Percentiles rank a stretch among this genome's conserved stretches.
Evolutionary conservation across 495 filamentous ascomycete species (phyloP).

Genomic region (Tetracladium setigerum): DNA sequence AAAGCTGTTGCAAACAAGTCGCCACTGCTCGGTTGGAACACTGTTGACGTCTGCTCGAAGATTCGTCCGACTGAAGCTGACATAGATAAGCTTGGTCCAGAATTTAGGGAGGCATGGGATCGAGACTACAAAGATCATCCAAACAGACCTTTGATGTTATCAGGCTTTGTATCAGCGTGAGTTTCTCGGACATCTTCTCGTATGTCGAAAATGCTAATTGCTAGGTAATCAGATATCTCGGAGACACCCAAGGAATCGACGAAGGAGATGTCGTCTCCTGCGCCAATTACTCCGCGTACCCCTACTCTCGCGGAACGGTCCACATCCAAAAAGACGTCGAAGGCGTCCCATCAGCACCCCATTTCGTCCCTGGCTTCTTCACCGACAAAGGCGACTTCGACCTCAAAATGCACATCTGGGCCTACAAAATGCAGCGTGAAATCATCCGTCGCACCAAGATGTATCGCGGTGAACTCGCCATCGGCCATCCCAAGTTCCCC

Average conservation of each 20-base stretch:
- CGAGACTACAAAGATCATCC: slow-evolving; percentile 30
- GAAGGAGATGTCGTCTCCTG: too few species aligned
- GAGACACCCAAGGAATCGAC: too few species aligned
- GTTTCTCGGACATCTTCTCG: too few species aligned
- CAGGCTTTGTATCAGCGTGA: background rate
- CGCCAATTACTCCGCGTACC: slow-evolving; percentile 29
- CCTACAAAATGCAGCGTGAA: slow-evolving; percentile 45
- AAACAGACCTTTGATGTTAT: slow-evolving; percentile 28
- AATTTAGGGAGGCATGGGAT: slow-evolving; percentile 32
- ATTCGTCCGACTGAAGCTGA: slow-evolving; percentile 31
- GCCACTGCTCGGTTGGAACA: slow-evolving; percentile 9
- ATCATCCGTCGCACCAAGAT: slow-evolving; percentile 41
- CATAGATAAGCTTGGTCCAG: slow-evolving; percentile 26
- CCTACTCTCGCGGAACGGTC: slow-evolving; percentile 47
- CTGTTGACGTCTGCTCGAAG: slow-evolving; percentile 34
- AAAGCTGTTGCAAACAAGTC: slow-evolving; percentile 11
- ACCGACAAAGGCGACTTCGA: slow-evolving; percentile 26
- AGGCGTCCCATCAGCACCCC: slow-evolving; percentile 26
- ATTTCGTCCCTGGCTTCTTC: slow-evolving; percentile 32
- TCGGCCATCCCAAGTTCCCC: slow-evolving; percentile 41
- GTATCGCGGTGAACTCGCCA: slow-evolving; percentile 41
- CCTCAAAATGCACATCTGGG: slow-evolving; percentile 18
- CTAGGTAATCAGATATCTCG: too few species aligned
- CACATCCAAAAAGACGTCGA: slow-evolving; percentile 36
- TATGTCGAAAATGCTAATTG: background rate